These are phyloP conservation scores for Gossypium australe DNA, from an alignment of 345 rosid genomes.

Conservation along the genomic window DNA sequence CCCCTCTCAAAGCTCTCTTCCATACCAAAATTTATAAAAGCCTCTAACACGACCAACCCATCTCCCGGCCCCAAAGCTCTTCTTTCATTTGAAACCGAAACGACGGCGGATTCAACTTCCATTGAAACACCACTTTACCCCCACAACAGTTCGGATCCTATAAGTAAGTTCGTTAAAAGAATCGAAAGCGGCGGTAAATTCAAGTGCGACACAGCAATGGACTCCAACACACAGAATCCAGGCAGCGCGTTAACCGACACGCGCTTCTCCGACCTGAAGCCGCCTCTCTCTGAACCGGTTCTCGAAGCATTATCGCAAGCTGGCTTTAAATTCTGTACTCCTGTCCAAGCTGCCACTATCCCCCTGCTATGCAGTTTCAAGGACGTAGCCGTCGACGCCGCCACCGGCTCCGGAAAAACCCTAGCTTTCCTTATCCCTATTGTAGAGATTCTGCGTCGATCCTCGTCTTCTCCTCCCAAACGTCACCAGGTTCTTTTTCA, in stretches of 20 bases:
- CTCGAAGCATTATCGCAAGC: slow-evolving; percentile 44
- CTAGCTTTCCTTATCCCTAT: slow-evolving; percentile 78
- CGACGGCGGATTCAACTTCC: no score
- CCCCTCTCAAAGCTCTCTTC: no score
- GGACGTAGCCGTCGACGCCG: slow-evolving; percentile 92
- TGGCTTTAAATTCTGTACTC: slow-evolving; percentile 84
- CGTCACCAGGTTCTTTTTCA: slow-evolving; percentile 52
- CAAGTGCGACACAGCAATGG: not conserved
- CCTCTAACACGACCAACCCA: no score
- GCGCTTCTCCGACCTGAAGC: slow-evolving; percentile 78
- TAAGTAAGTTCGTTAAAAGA: not conserved
- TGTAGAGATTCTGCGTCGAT: slow-evolving; percentile 70
- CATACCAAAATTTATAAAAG: no score
- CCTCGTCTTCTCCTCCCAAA: slow-evolving; percentile 55
- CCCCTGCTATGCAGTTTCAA: slow-evolving; percentile 79
- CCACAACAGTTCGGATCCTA: not conserved
- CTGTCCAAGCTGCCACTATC: slow-evolving; percentile 85
- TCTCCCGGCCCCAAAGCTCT: no score
- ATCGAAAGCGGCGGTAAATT: not conserved
- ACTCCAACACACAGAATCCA: slow-evolving; percentile 22
- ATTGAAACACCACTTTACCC: not conserved
- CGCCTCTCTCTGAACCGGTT: slow-evolving; percentile 53
- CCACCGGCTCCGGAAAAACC: slow-evolving; percentile 95
- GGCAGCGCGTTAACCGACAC: slow-evolving; percentile 65
- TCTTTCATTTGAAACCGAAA: no score